These are phyloP conservation scores for Ceratobasidium sp. DNA, from an alignment of 1,284 basidiomycete species.

Conservation along the genomic window DNA sequence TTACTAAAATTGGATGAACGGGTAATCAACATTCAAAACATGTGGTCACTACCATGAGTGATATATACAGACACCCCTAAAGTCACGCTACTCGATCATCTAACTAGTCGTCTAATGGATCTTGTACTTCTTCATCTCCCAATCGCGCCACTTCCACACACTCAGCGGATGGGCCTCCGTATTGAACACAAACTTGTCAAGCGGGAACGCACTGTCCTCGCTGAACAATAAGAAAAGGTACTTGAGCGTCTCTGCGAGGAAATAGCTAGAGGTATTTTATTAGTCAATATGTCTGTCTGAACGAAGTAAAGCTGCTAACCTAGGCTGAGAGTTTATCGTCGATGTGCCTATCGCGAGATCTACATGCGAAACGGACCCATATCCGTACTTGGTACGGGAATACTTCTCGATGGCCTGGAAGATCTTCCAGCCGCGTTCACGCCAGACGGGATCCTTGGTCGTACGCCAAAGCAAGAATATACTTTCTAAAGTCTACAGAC, in stretches of 20 bases:
- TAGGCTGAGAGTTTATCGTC: conserved; percentile 74
- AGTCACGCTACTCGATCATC: neutral
- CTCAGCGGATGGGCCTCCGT: conserved; percentile 88
- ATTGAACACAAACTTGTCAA: conserved; percentile 86
- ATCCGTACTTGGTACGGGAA: conserved; percentile 69
- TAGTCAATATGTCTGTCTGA: neutral
- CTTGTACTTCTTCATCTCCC: conserved; percentile 61
- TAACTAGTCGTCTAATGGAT: conserved; percentile 18
- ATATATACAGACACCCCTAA: neutral
- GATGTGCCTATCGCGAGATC: conserved; percentile 53
- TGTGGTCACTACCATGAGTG: conserved; percentile 3
- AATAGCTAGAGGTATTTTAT: conserved; percentile 65
- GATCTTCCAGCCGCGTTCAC: conserved; percentile 82
- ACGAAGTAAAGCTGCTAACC: conserved; percentile 60
- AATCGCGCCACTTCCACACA: conserved; percentile 74
- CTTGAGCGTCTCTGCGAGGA: conserved; percentile 74
- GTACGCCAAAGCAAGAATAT: conserved; percentile 79
- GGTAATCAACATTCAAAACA: neutral
- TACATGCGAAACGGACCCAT: conserved; percentile 70
- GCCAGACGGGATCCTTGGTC: conserved; percentile 77
- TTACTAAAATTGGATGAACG: too few species aligned
- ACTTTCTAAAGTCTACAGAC: conserved; percentile 72
- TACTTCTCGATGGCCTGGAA: conserved; percentile 78
- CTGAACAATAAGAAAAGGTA: conserved; percentile 65
- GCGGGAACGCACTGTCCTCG: conserved; percentile 64